Conservation (phyloP, 108 stramenopile species). For the Pseudonitzschia multiseries region DNA sequence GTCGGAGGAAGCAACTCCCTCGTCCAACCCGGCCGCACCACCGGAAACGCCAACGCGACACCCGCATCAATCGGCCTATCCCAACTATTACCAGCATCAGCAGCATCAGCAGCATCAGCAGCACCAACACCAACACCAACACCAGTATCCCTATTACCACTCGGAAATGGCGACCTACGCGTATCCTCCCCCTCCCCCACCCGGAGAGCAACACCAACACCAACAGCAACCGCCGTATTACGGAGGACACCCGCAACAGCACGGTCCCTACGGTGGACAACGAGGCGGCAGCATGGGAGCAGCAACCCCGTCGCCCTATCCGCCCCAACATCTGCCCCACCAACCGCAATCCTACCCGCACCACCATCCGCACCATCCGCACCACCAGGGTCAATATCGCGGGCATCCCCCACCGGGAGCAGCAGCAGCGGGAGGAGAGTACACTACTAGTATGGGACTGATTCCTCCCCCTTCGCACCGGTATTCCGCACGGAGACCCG, state of each 20-base stretch:
- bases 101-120: neutral
- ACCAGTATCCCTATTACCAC: neutral
- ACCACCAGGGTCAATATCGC: neutral
- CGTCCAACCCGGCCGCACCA: neutral
- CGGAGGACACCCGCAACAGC: neutral
- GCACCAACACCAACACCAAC: neutral
- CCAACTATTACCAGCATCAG: neutral
- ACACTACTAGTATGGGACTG: neutral
- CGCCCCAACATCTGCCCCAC: neutral
- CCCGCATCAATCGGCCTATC: neutral
- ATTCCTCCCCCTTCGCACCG: slow-evolving; percentile 15
- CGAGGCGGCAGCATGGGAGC: neutral
- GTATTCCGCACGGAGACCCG: slow-evolving; percentile 3
- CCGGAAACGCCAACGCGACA: neutral
- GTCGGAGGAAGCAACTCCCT: neutral
- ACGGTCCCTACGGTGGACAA: neutral
- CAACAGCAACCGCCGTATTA: slow-evolving; percentile 6
- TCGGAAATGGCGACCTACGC: slow-evolving; percentile 28
- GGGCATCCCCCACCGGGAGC: too few species aligned
- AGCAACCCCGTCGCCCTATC: neutral
- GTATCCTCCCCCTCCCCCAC: neutral
- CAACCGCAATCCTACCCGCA: neutral
- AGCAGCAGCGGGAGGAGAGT: slow-evolving; percentile 13
- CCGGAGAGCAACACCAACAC: slow-evolving; percentile 9
- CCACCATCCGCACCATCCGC: neutral